Percentiles rank a stretch among this genome's conserved stretches.
phyloP scores from a whole-genome alignment of 1,284 basidiomycete genomes.

The Rugosomyces carneus region DNA sequence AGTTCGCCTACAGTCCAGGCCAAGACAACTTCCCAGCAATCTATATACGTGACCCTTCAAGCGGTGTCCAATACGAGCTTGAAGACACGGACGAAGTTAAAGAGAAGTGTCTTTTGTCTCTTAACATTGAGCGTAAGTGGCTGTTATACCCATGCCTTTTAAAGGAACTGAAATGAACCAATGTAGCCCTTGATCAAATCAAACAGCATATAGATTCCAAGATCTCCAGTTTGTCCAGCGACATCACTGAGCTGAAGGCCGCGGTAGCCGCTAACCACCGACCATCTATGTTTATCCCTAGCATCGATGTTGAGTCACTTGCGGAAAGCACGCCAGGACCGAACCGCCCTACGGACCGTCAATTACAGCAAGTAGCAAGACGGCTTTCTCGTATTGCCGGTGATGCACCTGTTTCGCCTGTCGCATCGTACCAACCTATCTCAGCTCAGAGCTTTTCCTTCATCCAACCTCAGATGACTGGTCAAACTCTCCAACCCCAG shows the following conservation, averaged over 20 bases:
- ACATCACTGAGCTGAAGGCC: constrained; percentile 85
- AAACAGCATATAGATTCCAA: constrained; percentile 96
- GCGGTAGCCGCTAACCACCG: constrained; percentile 48
- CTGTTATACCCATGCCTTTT: not conserved
- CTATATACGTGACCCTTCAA: constrained; percentile 87
- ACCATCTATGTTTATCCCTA: constrained; percentile 34
- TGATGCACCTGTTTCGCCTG: constrained; percentile 24
- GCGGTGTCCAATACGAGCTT: constrained; percentile 92
- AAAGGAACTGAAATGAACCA: constrained; percentile 4
- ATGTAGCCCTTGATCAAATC: constrained; percentile 92
- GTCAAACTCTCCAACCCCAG: constrained; percentile 62
- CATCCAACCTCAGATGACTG: constrained; percentile 57
- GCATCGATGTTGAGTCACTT: constrained; percentile 48
- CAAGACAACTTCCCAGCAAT: constrained; percentile 94
- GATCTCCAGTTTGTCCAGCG: constrained; percentile 80
- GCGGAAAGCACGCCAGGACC: constrained; percentile 54
- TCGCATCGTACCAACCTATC: constrained; percentile 18
- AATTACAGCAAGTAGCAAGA: constrained; percentile 66
- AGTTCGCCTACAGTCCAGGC: constrained; percentile 90
- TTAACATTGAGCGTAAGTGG: constrained; percentile 94
- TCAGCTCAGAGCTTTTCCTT: constrained; percentile 27
- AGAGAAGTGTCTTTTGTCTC: constrained; percentile 80
- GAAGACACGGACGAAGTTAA: constrained; percentile 94
- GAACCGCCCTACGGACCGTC: constrained; percentile 63
- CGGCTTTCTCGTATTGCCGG: constrained; percentile 61